Percentiles rank a stretch among this genome's conserved stretches.
Conservation (phyloP, 1,284 basidiomycete species). For the Trichosporon sp. region DNA sequence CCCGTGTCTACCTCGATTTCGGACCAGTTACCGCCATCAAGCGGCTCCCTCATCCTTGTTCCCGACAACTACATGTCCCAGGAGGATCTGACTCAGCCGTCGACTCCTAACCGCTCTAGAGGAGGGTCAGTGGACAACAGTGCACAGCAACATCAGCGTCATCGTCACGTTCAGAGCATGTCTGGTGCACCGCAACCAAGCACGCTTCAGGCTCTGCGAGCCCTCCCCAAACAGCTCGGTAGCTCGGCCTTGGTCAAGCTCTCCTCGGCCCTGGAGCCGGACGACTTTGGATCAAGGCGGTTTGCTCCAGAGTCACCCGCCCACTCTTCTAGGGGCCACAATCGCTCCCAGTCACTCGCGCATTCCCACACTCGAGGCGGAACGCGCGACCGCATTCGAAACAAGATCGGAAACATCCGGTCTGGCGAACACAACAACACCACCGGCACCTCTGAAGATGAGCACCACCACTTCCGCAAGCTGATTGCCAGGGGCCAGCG, state of each 20-base stretch:
- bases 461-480: conserved; percentile 8
- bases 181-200: not conserved
- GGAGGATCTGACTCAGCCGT: not conserved
- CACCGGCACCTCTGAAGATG: conserved; percentile 11
- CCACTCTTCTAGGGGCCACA: not conserved
- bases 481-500: not conserved
- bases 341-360: not conserved
- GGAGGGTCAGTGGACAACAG: not conserved
- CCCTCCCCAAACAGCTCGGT: conserved; percentile 5
- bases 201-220: not conserved
- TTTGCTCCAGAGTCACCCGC: not conserved
- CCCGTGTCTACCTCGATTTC: not conserved
- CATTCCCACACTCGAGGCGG: not conserved
- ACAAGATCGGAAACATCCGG: not conserved
- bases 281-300: not conserved
- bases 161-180: conserved; percentile 5
- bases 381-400: not conserved
- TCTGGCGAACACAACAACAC: not conserved
- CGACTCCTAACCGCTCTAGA: not conserved
- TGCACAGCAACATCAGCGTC: not conserved
- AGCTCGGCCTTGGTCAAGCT: conserved; percentile 3
- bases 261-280: not conserved
- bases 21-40: not conserved
- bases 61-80: not conserved
- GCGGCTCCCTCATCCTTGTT: not conserved